phyloP scores from a whole-genome alignment of 768 basidiomycete genomes.

The Rubroboletus pulcherrimus region DNA sequence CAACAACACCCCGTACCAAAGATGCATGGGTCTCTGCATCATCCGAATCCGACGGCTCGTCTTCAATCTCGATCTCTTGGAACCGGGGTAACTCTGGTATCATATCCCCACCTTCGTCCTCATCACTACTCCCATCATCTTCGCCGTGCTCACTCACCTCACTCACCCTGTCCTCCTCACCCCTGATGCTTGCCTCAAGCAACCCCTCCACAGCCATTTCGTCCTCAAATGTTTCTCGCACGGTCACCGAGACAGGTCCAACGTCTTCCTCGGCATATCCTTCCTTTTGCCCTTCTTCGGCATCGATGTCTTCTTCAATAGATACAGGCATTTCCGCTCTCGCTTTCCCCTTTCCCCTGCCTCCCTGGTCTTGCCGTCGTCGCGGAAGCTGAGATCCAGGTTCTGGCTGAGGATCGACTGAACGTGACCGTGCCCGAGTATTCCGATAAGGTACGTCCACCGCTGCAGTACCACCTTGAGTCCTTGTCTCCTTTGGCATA shows the following conservation, averaged over 20 bases:
- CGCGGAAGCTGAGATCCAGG: not conserved
- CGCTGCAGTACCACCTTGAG: not conserved
- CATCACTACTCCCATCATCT: not conserved
- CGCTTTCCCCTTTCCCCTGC: slow-evolving; percentile 6
- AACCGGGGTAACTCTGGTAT: slow-evolving; percentile 1
- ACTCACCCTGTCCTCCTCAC: not conserved
- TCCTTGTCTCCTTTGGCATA: not conserved
- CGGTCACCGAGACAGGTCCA: not conserved
- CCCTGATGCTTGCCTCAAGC: slow-evolving; percentile 6
- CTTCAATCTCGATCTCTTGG: slow-evolving; percentile 8
- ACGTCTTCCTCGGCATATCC: not conserved
- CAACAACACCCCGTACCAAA: slow-evolving; percentile 3
- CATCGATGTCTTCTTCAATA: slow-evolving; percentile 7
- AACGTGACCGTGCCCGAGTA: slow-evolving; percentile 22
- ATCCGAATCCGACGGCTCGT: slow-evolving; percentile 26
- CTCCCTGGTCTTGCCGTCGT: not conserved
- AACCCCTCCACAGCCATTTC: slow-evolving; percentile 24
- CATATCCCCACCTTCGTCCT: not conserved
- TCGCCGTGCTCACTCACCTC: not conserved
- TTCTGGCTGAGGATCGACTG: slow-evolving; percentile 9
- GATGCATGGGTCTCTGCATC: slow-evolving; percentile 26
- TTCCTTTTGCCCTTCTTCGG: not conserved
- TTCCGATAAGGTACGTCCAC: slow-evolving; percentile 15
- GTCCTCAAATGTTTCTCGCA: slow-evolving; percentile 15
- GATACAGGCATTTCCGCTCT: not conserved